Conservation (phyloP, 306 rosid species). For the Ormosia semicastrata region DNA sequence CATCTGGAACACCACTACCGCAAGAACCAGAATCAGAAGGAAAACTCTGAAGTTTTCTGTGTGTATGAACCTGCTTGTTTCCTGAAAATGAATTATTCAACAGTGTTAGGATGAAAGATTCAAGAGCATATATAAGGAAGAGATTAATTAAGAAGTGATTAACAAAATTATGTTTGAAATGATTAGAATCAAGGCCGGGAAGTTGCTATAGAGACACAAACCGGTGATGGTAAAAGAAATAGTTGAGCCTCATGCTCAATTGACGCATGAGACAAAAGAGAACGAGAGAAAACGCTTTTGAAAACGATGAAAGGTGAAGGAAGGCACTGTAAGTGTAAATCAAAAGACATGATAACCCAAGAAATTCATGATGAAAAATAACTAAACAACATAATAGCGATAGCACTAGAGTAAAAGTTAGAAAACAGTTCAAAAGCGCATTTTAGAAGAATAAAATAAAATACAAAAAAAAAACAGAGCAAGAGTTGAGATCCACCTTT, state of each 20-base stretch:
- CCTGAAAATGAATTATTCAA: conserved; percentile 50
- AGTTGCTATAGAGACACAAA: background rate
- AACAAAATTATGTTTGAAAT: too few species aligned
- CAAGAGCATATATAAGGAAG: conserved; percentile 16
- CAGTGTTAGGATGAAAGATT: conserved; percentile 30
- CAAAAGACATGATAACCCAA: conserved; percentile 17
- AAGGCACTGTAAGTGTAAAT: conserved; percentile 27
- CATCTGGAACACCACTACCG: conserved; percentile 47
- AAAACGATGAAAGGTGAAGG: conserved; percentile 19
- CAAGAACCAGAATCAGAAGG: conserved; percentile 59
- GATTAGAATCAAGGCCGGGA: background rate
- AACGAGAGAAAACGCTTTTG: background rate
- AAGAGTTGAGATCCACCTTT: too few species aligned
- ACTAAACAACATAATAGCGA: conserved; percentile 32
- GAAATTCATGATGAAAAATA: conserved; percentile 11
- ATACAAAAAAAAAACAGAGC: too few species aligned
- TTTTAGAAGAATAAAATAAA: background rate
- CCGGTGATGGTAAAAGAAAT: background rate
- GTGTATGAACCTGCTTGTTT: conserved; percentile 46
- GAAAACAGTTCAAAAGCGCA: conserved; percentile 6
- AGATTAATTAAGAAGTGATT: conserved; percentile 1
- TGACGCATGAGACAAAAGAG: background rate
- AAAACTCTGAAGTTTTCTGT: conserved; percentile 33
- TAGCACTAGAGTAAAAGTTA: conserved; percentile 36
- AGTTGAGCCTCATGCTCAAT: background rate